Evolutionary conservation across 805 yeast species (phyloP).

Genomic region (Pichia nakasei): DNA sequence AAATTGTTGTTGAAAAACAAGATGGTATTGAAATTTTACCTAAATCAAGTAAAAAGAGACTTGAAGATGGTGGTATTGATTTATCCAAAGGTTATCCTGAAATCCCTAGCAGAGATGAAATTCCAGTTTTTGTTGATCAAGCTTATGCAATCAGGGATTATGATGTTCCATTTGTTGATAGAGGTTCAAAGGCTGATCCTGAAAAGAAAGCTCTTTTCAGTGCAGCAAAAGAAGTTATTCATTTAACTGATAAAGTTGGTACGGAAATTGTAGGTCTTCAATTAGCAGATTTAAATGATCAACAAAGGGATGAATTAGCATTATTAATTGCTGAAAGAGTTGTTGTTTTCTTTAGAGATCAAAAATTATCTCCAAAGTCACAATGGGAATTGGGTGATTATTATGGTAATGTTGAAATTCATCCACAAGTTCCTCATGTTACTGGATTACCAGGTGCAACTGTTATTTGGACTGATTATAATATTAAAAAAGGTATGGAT

Average conservation of each 20-base stretch:
- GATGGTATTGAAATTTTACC: slow-evolving; percentile 22
- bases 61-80: slow-evolving; percentile 30
- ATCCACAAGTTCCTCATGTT: slow-evolving; percentile 28
- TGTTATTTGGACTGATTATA: slow-evolving; percentile 34
- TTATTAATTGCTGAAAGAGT: slow-evolving; percentile 38
- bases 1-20: slow-evolving; percentile 6
- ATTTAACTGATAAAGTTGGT: slow-evolving; percentile 39
- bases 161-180: slow-evolving; percentile 26
- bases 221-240: slow-evolving; percentile 32
- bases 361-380: slow-evolving; percentile 34
- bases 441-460: slow-evolving; percentile 31
- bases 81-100: slow-evolving; percentile 32
- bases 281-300: slow-evolving; percentile 32
- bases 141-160: slow-evolving; percentile 29
- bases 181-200: slow-evolving; percentile 31
- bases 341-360: slow-evolving; percentile 42
- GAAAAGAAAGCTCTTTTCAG: slow-evolving; percentile 33
- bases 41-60: slow-evolving; percentile 21
- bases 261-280: slow-evolving; percentile 43
- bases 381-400: slow-evolving; percentile 38
- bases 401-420: slow-evolving; percentile 37
- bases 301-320: slow-evolving; percentile 40
- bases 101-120: slow-evolving; percentile 24
- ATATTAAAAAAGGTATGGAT: slow-evolving; percentile 18
- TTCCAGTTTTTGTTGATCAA: slow-evolving; percentile 35